Conservation (phyloP, 192 early-diverging fungal genomes). For the Rhizoclosmatium sp. region DNA sequence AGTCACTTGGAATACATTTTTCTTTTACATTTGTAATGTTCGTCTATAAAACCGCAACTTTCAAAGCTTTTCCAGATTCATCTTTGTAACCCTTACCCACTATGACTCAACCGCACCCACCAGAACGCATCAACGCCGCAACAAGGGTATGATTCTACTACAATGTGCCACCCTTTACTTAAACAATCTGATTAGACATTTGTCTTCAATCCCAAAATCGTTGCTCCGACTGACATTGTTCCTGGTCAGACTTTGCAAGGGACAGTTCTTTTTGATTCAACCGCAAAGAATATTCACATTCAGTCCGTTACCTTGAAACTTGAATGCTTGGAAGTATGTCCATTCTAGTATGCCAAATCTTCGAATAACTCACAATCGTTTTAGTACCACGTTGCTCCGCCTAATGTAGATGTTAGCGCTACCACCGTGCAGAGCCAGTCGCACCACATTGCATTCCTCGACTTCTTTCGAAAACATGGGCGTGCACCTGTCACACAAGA, state of each 20-base stretch:
- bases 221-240: constrained; percentile 5
- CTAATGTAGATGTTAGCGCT: background rate
- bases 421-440: background rate
- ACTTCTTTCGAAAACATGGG: constrained; percentile 10
- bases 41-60: background rate
- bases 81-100: background rate
- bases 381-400: constrained; percentile 23
- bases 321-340: constrained; percentile 2
- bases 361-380: too few relatives aligned
- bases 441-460: constrained; percentile 11
- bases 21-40: too few relatives aligned
- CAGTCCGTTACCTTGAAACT: background rate
- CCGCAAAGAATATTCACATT: background rate
- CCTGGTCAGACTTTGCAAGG: background rate
- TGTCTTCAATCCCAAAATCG: constrained; percentile 7
- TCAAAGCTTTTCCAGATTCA: background rate
- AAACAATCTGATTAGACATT: background rate
- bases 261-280: constrained; percentile 12
- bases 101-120: background rate
- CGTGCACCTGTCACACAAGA: constrained; percentile 17
- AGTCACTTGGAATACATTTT: background rate
- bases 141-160: background rate
- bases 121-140: background rate
- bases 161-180: background rate
- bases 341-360: background rate